Percentiles rank a stretch among this genome's conserved stretches.
Conservation (phyloP, 768 basidiomycete genomes). For the Russula compacta region DNA sequence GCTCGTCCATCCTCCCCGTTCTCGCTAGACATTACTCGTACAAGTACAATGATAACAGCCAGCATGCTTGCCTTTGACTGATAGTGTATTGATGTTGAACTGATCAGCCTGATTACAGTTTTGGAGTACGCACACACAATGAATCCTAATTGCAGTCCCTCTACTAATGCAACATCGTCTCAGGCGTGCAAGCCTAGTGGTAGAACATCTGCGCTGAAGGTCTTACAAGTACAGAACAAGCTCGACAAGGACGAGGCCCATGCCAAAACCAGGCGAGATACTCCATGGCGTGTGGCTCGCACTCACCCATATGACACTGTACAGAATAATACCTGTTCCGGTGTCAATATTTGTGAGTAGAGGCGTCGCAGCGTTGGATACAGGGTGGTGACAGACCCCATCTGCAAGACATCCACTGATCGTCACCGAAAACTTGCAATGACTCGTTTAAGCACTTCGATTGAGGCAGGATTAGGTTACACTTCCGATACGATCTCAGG, state of each 20-base stretch:
- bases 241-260: constrained; percentile 27
- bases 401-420: constrained; percentile 22
- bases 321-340: constrained; percentile 22
- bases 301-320: constrained; percentile 26
- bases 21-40: background rate
- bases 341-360: constrained; percentile 25
- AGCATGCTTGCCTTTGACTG: background rate
- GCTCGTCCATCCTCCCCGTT: constrained; percentile 14
- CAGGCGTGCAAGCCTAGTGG: background rate
- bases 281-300: constrained; percentile 36
- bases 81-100: background rate
- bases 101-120: background rate
- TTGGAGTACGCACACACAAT: background rate
- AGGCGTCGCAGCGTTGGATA: constrained; percentile 26
- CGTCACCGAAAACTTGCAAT: constrained; percentile 19
- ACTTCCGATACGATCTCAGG: constrained; percentile 23
- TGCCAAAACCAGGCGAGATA: constrained; percentile 27
- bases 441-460: constrained; percentile 13
- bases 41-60: background rate
- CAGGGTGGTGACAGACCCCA: constrained; percentile 31
- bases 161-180: background rate
- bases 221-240: constrained; percentile 24
- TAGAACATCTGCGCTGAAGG: constrained; percentile 24
- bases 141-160: background rate
- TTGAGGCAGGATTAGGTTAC: constrained; percentile 2